Evolutionary conservation across 202 grass and related monocot genomes (phyloP), one percentile per base, ranked within the genome.

Genomic region (Schoenoplectus triqueter): DNA sequence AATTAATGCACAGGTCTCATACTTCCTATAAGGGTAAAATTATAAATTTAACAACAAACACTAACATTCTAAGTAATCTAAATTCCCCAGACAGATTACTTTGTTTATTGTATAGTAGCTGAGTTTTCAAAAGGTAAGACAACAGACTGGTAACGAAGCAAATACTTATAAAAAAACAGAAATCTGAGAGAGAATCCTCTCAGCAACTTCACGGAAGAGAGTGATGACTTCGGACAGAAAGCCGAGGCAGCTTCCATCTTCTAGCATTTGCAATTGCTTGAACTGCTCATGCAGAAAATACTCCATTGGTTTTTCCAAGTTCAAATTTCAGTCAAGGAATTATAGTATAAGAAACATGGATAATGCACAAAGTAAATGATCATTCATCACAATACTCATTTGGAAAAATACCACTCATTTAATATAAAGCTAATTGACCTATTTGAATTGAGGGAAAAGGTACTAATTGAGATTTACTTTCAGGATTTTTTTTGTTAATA

Each of bases 261-360:
- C 92, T 14, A 97, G 87, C 86, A 91, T 87, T 86, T 90, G 94
- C 74, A 97, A 87, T 82, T 94, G 89, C 89, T 87, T 85, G 86
- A 97, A 97, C 92, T 94, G 94, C 9, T 94, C 85, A 84, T 94
- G 92, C 86, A 97, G 72, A 66, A 88, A 82, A 47, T 90, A 73
- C 47, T 48, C 4, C 1, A 57, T 73, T 73, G 31, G 31, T 74
- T 52, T 74, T 73, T 74, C 21, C 5, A 51, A 52, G 19, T 49
- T 74, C 70, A 5, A 74, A 74, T 74, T 9, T 6, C 7, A 74
- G 70, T 51, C 18, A 73, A 50, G 0, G 21, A 20, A 73, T 15
- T 73, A 6, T 17, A 50, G 8, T n/a, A 50, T 7, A 44, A 42
- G 7, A 7, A 79, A 5, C 0, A 51, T 50, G 7, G 17, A 51